Evolutionary conservation across 441 rosid species (phyloP).

Genomic region (Eruca vesicaria): DNA sequence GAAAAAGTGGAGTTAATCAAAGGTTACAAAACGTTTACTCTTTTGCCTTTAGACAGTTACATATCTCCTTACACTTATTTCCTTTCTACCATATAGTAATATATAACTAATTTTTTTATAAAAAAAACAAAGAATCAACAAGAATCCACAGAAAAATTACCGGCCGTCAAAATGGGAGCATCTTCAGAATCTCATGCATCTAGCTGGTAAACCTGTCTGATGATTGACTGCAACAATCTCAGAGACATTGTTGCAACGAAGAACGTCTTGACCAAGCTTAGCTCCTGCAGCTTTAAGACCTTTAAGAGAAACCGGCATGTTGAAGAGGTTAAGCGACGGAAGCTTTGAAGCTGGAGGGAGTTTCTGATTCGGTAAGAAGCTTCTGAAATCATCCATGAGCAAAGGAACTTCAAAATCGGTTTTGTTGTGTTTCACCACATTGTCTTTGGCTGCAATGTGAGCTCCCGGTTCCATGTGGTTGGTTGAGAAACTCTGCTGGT

Average conservation of each 20-base stretch:
- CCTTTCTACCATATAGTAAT: slow-evolving; percentile 3
- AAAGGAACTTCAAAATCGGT: slow-evolving; percentile 88
- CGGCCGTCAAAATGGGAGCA: neutral
- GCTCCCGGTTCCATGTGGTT: slow-evolving; percentile 99
- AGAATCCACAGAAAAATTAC: slow-evolving; percentile 1
- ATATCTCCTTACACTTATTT: neutral
- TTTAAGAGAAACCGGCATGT: slow-evolving; percentile 80
- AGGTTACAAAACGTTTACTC: neutral
- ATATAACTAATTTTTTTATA: slow-evolving; percentile 20
- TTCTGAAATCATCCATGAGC: slow-evolving; percentile 67
- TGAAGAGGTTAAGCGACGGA: slow-evolving; percentile 82
- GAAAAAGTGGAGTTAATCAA: neutral
- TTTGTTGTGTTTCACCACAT: slow-evolving; percentile 77
- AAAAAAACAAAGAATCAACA: slow-evolving; percentile 27
- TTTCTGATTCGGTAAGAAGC: slow-evolving; percentile 62
- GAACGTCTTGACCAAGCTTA: slow-evolving; percentile 89
- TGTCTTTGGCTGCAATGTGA: slow-evolving; percentile 89
- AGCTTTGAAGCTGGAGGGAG: slow-evolving; percentile 81
- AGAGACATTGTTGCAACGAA: slow-evolving; percentile 67
- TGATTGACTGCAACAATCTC: slow-evolving; percentile 79
- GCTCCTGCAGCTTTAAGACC: slow-evolving; percentile 97
- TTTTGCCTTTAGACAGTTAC: slow-evolving; percentile 10
- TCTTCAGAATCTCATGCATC: slow-evolving; percentile 67
- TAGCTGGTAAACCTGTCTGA: slow-evolving; percentile 74
- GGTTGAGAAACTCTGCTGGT: slow-evolving; percentile 89